Evolutionary conservation across 495 filamentous ascomycete species (phyloP).

Genomic region (Daldinia childiae): DNA sequence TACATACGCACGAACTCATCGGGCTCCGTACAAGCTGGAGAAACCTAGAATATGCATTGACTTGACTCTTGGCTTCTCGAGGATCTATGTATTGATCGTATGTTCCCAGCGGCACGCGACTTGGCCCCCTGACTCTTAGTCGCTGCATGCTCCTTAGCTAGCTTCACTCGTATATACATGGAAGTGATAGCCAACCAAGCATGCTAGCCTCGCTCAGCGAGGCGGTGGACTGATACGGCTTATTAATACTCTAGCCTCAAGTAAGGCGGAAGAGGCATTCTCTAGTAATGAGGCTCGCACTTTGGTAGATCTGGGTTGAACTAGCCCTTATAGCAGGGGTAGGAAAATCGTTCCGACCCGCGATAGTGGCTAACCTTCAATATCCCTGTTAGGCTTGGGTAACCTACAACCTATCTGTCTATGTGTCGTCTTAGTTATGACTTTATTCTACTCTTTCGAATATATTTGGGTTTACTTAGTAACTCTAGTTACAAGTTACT

Average conservation of each 20-base stretch:
- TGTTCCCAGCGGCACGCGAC: slow-evolving; percentile 31
- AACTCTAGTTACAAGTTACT: no score
- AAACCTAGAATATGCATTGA: slow-evolving; percentile 28
- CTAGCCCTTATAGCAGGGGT: not conserved
- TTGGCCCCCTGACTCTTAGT: slow-evolving; percentile 23
- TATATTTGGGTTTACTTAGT: not conserved
- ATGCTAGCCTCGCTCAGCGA: not conserved
- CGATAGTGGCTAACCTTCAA: not conserved
- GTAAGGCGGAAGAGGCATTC: not conserved
- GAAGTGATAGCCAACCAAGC: not conserved
- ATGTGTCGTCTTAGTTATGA: not conserved
- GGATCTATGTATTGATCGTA: not conserved
- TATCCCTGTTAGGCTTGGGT: not conserved
- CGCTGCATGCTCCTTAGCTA: slow-evolving; percentile 10
- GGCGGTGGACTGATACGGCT: not conserved
- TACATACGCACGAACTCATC: slow-evolving; percentile 1
- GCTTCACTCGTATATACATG: not conserved
- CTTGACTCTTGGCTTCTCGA: slow-evolving; percentile 21
- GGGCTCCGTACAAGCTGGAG: slow-evolving; percentile 15
- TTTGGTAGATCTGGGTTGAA: not conserved
- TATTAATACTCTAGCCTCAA: not conserved
- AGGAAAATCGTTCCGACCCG: not conserved
- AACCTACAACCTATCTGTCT: not conserved
- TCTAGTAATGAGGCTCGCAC: not conserved
- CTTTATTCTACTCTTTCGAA: not conserved